Base-by-base conservation (phyloP, 345 rosid species). In the Acer yangbiense region DNA sequence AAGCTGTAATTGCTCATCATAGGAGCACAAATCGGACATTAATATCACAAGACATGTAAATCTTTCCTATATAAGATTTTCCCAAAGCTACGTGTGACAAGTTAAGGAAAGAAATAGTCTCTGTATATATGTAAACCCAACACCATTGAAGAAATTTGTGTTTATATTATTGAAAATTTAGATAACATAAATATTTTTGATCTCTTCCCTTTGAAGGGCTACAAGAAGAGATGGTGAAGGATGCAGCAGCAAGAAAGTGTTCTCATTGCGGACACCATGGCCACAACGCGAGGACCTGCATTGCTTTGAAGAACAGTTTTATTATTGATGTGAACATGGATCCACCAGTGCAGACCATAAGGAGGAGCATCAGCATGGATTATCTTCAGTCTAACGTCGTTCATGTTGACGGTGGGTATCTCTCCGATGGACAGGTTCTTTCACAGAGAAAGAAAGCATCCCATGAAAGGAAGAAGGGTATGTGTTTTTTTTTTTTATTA, bases 351-450 rank as follows among this genome's bases (percentile, higher is more conserved):
- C 39, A 35, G 39, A 0, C 6, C 39, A 35, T 35, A 35, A 35
- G 39, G 4, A 4, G 71, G 77, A 85, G 90, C 76, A 64, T 60
- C 2, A 88, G 97, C 66, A 39, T 90, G 76, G 89, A 83, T 21
- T 82, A 82, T 71, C 77, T 90, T 9, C 82, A 17, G 18, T 69
- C 82, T 18, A 60, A 55, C 3, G 71, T 63, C 54, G 79, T 14
- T 8, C 46, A 27, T 43, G 85, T 54, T 20, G 87, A 87, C 18
- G n/a, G 64, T 18, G 92, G 87, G 3, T 90, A 86, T 78, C 76
- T 73, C 1, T 92, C 96, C n/a, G 91, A 90, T 44, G 92, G 91
- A 7, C 85, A 76, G 72, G 75, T 86, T 65, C 74, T 76, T 76
- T 82, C 78, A 3, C 78, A 54, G 23, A 78, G 72, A 60, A 63